Evolutionary conservation across 108 stramenopile species (phyloP), one percentile per base, ranked within the genome.

Genomic region (Aurantiochytrium sp.): DNA sequence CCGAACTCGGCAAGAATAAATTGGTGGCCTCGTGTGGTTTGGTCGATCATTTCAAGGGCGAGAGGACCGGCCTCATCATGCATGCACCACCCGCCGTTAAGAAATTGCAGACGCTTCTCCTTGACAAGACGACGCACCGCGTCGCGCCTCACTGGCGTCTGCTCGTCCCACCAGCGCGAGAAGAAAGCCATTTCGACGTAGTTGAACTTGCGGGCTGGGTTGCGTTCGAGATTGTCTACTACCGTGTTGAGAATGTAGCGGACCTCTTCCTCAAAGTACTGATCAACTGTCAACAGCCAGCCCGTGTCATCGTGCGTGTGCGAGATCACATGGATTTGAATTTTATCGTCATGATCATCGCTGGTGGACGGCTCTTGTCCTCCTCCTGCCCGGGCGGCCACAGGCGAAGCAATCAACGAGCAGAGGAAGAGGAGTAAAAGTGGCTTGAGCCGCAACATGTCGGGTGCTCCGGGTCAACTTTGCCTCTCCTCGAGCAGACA

Each of bases 51-150:
- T 10, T 96, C 97, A 60, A 96, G 95, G 91, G 90, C 98, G 91
- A 97, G 97, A 21, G 98, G 94, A 0, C 95, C 90, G 2, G 97
- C 93, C 58, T 99, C 98, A 89, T 99, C 98, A 91, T 98, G 98
- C 98, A 99, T 99, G 90, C 95, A 96, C 98, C 98, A 99, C 59
- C 97, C 98, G 43, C 97, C 98, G 90, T 98, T 98, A 92, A 94
- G 93, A 93, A 99, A 98, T 42, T 92, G 89, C 45, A 97, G 92
- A 73, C 96, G 97, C 10, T 95, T 89, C 1, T 93, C 91, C 64
- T 87, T 76, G 23, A 99, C 95, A 14, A 98, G 92, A 8, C 87
- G 58, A 58, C 94, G 92, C 21, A 97, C 92, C 4, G 88, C 23
- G 21, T 89, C 89, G 71, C 93, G 91, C 58, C 89, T 73, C 4